Evolutionary conservation across 768 basidiomycete genomes (phyloP).

Genomic region (Gelatoporia subvermispora): DNA sequence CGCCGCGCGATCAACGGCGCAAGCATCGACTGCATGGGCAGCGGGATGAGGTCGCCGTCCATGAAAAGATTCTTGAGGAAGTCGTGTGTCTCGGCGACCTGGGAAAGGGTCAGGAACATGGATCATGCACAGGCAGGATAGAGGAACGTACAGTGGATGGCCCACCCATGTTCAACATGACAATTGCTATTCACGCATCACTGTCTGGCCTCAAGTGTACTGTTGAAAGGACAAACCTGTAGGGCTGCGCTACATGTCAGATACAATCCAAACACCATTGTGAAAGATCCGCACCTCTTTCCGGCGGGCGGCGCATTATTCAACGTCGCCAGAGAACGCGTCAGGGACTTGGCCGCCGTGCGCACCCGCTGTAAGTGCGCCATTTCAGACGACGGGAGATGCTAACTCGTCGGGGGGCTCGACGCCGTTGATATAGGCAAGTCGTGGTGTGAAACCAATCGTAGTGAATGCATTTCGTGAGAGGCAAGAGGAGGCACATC

Average conservation of each 20-base stretch:
- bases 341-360: slow-evolving; percentile 22
- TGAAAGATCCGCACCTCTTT: slow-evolving; percentile 36
- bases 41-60: slow-evolving; percentile 89
- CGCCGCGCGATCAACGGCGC: slow-evolving; percentile 88
- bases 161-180: slow-evolving; percentile 99
- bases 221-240: slow-evolving; percentile 18
- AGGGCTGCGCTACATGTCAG: slow-evolving; percentile 12
- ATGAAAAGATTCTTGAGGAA: slow-evolving; percentile 91
- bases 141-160: slow-evolving; percentile 81
- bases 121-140: neutral
- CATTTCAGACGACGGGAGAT: slow-evolving; percentile 4
- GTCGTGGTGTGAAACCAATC: no score
- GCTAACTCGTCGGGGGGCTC: no score
- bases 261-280: neutral
- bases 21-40: slow-evolving; percentile 85
- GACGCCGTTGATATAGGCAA: no score
- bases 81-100: slow-evolving; percentile 90
- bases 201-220: neutral
- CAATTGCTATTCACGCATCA: slow-evolving; percentile 51
- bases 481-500: no score
- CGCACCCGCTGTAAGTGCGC: slow-evolving; percentile 15
- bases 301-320: slow-evolving; percentile 33
- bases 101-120: neutral
- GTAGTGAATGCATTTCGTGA: no score
- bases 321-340: slow-evolving; percentile 42